These are phyloP conservation scores for Aspergillus proliferans DNA, from an alignment of 2,329 filamentous ascomycete species.

Conservation along the genomic window DNA sequence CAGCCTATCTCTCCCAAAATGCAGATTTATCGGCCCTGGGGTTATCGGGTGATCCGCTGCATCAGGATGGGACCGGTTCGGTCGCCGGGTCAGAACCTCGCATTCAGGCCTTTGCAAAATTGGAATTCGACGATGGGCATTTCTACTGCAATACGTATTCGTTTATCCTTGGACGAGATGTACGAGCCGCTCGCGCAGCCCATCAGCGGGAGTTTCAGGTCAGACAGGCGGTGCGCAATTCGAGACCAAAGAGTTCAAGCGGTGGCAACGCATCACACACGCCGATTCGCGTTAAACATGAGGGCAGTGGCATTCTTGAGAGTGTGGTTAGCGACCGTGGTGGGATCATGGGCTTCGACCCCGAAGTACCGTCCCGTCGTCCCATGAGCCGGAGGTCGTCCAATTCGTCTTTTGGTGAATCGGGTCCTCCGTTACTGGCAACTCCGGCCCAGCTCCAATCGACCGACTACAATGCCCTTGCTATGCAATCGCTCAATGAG, in stretches of 20 bases:
- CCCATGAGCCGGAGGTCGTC: constrained; percentile 45
- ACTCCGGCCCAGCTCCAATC: constrained; percentile 33
- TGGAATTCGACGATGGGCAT: constrained; percentile 59
- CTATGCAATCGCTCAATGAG: constrained; percentile 37
- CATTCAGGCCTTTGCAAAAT: constrained; percentile 57
- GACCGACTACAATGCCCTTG: constrained; percentile 43
- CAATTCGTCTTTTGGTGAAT: constrained; percentile 42
- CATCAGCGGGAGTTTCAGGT: constrained; percentile 39
- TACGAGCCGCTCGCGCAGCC: constrained; percentile 45
- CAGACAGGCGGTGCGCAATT: constrained; percentile 33
- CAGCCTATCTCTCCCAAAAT: constrained; percentile 32
- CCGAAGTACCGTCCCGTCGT: constrained; percentile 35
- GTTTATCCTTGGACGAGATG: constrained; percentile 58
- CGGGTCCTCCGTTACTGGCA: constrained; percentile 27
- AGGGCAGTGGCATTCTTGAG: constrained; percentile 41
- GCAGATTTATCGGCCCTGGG: constrained; percentile 30
- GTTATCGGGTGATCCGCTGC: constrained; percentile 20
- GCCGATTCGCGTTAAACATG: constrained; percentile 40
- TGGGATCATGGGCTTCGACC: constrained; percentile 48
- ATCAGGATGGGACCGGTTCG: constrained; percentile 29
- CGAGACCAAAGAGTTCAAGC: constrained; percentile 43
- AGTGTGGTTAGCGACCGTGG: constrained; percentile 52
- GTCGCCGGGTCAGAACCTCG: constrained; percentile 36
- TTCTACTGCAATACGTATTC: constrained; percentile 61
- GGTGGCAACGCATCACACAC: constrained; percentile 39